A percentile compares a stretch with the other conserved stretches of the same genome.
phyloP scores from a whole-genome alignment of 2,329 filamentous ascomycete species.

The Colletotrichum tabaci region DNA sequence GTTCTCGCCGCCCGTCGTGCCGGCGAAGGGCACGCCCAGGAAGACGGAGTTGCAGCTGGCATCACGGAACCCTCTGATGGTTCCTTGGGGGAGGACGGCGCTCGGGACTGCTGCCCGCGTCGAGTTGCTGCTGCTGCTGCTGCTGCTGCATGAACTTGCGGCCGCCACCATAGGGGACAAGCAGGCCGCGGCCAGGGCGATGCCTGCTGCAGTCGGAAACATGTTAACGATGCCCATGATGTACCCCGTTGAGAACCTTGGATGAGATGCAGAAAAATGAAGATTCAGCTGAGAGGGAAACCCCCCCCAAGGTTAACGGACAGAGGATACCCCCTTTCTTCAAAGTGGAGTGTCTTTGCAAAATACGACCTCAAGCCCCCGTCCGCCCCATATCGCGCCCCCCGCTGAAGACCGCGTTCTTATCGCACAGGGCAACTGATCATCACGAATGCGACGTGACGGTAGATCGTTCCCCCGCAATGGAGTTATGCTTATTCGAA shows the following conservation, averaged over 20 bases:
- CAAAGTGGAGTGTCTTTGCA: slow-evolving; percentile 10
- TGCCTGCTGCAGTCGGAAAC: slow-evolving; percentile 9
- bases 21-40: slow-evolving; percentile 57
- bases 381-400: slow-evolving; percentile 9
- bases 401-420: neutral
- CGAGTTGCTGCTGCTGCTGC: slow-evolving; percentile 15
- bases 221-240: slow-evolving; percentile 33
- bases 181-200: slow-evolving; percentile 22
- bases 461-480: neutral
- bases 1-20: slow-evolving; percentile 57
- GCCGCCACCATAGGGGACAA: slow-evolving; percentile 11
- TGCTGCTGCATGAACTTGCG: slow-evolving; percentile 15
- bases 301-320: neutral
- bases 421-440: neutral
- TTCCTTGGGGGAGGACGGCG: slow-evolving; percentile 48
- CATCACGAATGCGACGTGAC: neutral
- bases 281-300: neutral
- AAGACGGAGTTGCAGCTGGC: slow-evolving; percentile 52
- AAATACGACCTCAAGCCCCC: neutral
- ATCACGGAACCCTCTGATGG: slow-evolving; percentile 55
- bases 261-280: slow-evolving; percentile 1
- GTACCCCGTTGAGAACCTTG: neutral
- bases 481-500: neutral
- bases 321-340: neutral
- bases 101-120: slow-evolving; percentile 10